Evolutionary conservation across 306 rosid species (phyloP), one percentile per base, ranked within the genome.

Genomic region (Pyrus communis): DNA sequence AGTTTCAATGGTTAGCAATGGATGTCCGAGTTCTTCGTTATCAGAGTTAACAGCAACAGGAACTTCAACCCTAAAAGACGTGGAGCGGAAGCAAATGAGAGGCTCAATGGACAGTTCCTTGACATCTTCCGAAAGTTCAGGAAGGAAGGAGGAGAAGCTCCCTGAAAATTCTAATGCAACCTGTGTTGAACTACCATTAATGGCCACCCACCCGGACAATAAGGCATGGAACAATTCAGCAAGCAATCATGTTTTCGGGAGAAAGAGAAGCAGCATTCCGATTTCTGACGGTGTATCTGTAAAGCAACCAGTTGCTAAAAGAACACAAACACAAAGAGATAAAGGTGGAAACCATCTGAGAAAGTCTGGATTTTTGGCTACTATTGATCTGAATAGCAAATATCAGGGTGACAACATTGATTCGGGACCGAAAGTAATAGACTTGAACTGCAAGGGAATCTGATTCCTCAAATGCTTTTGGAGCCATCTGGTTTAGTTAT

Each of bases 31-130:
- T 75, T 89, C 96, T 65, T 86, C 96, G 8, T 75, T 86, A 30
- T 92, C 98, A 27, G 97, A 86, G 73, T 66, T 95, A 14, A 95
- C 97, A n/a, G 97, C 89, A 54, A 78, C 88, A 43, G 80, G 82
- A 83, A 86, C 69, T 17, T 69, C 82, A 12, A 82, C 81, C 49
- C 70, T 84, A 17, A 84, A 79, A 62, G 69, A 42, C 63, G 79
- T 70, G 0, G 82, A 87, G 18, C 80, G 85, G 79, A 89, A 83
- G 79, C 84, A 83, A 79, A 70, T 80, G 58, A 90, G 88, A 87
- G 87, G 87, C 33, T 92, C 99, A 67, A 71, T 86, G 74, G 99
- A 96, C 70, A 92, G 97, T 83, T 92, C 98, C 67, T 85, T 96
- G 54, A 92, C 98, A 46, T 96, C 97, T 62, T 89, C 87, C 21